These are phyloP conservation scores for Gypsophila paniculata DNA, from an alignment of 179 eudicot species.

Conservation along the genomic window DNA sequence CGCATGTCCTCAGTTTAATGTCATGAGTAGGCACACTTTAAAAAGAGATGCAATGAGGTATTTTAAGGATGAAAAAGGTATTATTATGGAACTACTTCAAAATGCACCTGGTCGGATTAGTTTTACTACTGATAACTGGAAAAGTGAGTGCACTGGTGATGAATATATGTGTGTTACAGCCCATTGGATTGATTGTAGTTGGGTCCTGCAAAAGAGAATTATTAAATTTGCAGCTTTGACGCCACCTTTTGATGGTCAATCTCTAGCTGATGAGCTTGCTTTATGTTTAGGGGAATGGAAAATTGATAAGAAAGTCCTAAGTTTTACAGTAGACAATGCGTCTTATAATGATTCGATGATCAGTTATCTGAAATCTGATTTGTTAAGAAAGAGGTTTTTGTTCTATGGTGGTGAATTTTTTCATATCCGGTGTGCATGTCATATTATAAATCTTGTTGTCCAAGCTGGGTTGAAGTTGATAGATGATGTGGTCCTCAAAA, in stretches of 20 bases:
- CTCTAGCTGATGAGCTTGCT: not conserved
- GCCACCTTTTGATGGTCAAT: constrained; percentile 8
- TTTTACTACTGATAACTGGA: constrained; percentile 16
- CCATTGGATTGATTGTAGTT: constrained; percentile 16
- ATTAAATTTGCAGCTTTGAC: constrained; percentile 8
- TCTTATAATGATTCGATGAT: constrained; percentile 14
- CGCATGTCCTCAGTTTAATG: constrained; percentile 4
- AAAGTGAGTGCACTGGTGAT: constrained; percentile 14
- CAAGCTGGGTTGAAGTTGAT: constrained; percentile 15
- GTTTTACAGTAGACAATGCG: constrained; percentile 12
- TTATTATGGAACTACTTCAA: constrained; percentile 2
- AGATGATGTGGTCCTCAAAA: not conserved
- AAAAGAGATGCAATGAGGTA: not conserved
- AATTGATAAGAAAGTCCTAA: constrained; percentile 11
- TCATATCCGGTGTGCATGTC: not conserved
- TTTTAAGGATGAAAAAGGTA: not conserved
- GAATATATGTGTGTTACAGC: constrained; percentile 16
- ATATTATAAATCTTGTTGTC: constrained; percentile 12
- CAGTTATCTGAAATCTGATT: not conserved
- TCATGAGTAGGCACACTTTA: not conserved
- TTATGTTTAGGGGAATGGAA: not conserved
- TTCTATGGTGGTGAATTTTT: not conserved
- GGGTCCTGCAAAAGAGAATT: constrained; percentile 15
- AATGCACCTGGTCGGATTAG: not conserved
- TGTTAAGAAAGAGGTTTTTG: not conserved